phyloP scores from a whole-genome alignment of 805 yeast species.

The Candida oleophila region DNA sequence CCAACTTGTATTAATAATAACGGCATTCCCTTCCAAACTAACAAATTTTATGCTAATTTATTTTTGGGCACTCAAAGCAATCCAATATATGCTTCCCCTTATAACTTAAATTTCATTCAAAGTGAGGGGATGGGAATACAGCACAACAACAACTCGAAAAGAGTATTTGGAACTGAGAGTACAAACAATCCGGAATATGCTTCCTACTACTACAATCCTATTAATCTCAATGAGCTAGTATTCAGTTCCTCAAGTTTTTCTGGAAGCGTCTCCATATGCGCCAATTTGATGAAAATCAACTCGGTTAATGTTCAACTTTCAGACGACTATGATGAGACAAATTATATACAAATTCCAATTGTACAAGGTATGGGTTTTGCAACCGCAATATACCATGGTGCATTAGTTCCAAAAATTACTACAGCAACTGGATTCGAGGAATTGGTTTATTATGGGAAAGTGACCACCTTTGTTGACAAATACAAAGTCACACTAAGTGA shows the following conservation, averaged over 20 bases:
- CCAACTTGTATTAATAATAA: slow-evolving; percentile 47
- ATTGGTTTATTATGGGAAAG: slow-evolving; percentile 33
- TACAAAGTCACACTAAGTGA: slow-evolving; percentile 14
- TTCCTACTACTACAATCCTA: slow-evolving; percentile 55
- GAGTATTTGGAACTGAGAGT: slow-evolving; percentile 47
- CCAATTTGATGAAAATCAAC: slow-evolving; percentile 43
- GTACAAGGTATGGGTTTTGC: slow-evolving; percentile 63
- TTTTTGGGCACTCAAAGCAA: slow-evolving; percentile 53
- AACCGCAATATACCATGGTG: slow-evolving; percentile 50
- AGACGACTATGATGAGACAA: slow-evolving; percentile 9
- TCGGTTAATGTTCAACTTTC: slow-evolving; percentile 43
- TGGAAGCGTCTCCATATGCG: slow-evolving; percentile 30
- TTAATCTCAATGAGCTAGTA: slow-evolving; percentile 52
- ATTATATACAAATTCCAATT: slow-evolving; percentile 46
- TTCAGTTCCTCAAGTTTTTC: slow-evolving; percentile 53
- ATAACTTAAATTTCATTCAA: slow-evolving; percentile 45
- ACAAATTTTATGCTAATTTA: slow-evolving; percentile 72
- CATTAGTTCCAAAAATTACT: slow-evolving; percentile 43
- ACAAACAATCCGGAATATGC: slow-evolving; percentile 41
- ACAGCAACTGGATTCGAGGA: slow-evolving; percentile 46
- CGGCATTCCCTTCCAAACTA: slow-evolving; percentile 56
- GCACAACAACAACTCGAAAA: slow-evolving; percentile 46
- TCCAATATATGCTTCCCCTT: slow-evolving; percentile 65
- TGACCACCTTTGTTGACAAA: slow-evolving; percentile 20
- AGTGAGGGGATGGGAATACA: slow-evolving; percentile 58